These are phyloP conservation scores for Aspergillus taichungensis DNA, from an alignment of 495 filamentous ascomycete species.

Conservation along the genomic window DNA sequence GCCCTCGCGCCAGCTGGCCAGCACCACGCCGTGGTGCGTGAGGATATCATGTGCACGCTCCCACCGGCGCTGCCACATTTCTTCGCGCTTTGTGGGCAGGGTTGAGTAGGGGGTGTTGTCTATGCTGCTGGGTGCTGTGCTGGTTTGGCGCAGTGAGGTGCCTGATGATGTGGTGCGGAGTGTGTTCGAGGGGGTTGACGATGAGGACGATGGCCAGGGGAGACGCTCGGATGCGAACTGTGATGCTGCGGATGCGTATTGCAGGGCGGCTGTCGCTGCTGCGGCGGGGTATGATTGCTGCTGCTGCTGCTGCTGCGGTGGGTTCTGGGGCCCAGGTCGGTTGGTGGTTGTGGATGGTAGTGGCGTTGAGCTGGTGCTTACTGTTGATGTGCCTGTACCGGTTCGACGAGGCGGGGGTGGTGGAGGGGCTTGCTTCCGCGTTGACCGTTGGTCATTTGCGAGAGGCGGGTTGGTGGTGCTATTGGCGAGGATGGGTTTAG, in stretches of 20 bases:
- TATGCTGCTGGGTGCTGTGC: slow-evolving; percentile 4
- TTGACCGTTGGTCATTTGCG: too few species aligned
- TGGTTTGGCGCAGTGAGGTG: slow-evolving; percentile 14
- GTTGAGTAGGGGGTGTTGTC: slow-evolving; percentile 15
- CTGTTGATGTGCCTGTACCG: slow-evolving; percentile 18
- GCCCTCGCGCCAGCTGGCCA: slow-evolving; percentile 80
- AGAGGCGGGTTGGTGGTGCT: slow-evolving; percentile 5
- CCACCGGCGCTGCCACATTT: slow-evolving; percentile 76
- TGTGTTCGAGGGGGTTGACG: slow-evolving; percentile 9
- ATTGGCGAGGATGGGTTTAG: background rate
- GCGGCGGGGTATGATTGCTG: slow-evolving; percentile 24
- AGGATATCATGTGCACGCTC: slow-evolving; percentile 64
- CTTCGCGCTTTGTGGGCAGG: slow-evolving; percentile 63
- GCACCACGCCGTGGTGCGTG: slow-evolving; percentile 54
- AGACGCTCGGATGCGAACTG: slow-evolving; percentile 30
- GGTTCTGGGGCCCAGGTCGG: slow-evolving; percentile 7
- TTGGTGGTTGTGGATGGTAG: background rate
- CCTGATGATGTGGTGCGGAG: slow-evolving; percentile 22
- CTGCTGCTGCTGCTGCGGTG: slow-evolving; percentile 15
- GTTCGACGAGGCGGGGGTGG: slow-evolving; percentile 30
- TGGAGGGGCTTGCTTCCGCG: slow-evolving; percentile 19
- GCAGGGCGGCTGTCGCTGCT: slow-evolving; percentile 22
- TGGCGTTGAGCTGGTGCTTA: background rate
- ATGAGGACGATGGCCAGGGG: slow-evolving; percentile 13
- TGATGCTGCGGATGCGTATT: slow-evolving; percentile 27